Evolutionary conservation across 2,329 filamentous ascomycete genomes (phyloP), one percentile per base, ranked within the genome.

Genomic region (Arachnomyces sp.): DNA sequence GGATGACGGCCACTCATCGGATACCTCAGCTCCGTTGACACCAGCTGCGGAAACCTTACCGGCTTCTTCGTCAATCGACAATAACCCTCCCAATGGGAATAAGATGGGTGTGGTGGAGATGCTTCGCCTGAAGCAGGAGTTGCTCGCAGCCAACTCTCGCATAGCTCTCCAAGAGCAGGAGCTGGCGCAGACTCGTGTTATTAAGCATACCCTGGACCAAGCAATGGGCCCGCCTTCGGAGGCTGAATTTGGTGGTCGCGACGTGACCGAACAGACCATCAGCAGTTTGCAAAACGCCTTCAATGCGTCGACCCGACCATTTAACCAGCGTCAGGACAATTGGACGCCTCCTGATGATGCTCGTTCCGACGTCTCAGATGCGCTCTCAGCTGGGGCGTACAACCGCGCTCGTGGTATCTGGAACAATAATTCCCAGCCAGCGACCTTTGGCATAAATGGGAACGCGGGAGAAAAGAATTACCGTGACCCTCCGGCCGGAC

Each of bases 121-220:
- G 41, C 54, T 71, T 51, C 72, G 70, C 46, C 63, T 81, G 43
- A 75, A 73, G 55, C 67, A 72, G 49, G 74, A 80, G 52, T 63
- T 82, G 14, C 65, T 72, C 42, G 68, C 66, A 40, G 75, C 76
- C 21, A 75, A 72, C 46, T 71, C 73, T 42, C 72, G 73, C 49
- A 74, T 80, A 53, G 72, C 72, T 41, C 65, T 75, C 43, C 77
- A 80, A 60, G 75, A 78, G 45, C 70, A 78, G 45, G 76, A 80
- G 57, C 65, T 80, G 43, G 73, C 74, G 36, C 74, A 78, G 52
- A 75, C 71, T 9, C 74, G 74, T 31, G 71, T 77, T 36, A 74
- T 77, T 42, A 75, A 76, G 52, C 73, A 78, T 50, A 80, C 77
- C 14, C 63, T 80, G 48, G 75, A 80, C 44, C 74, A 80, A 51